A percentile compares a stretch with the other conserved stretches of the same genome.
phyloP scores from a whole-genome alignment of 352 stramenopile species.

The Pythium oligandrum region DNA sequence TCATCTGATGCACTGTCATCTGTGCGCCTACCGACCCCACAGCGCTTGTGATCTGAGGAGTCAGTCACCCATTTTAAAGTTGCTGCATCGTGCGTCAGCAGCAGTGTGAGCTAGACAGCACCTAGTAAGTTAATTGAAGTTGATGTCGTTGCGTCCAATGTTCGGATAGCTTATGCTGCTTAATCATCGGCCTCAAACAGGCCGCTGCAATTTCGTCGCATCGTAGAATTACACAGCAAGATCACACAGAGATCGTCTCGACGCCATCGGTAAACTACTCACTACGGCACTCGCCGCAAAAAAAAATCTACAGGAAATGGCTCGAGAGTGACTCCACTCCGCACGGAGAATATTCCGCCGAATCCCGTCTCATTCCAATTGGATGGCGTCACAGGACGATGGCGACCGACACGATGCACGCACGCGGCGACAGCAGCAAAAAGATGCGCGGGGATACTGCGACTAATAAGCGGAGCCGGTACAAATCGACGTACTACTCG shows the following conservation, averaged over 20 bases:
- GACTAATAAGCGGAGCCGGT: no score
- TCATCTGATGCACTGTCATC: conserved; percentile 20
- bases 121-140: conserved; percentile 4
- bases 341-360: conserved; percentile 1
- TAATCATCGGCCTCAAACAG: conserved; percentile 11
- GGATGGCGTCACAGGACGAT: no score
- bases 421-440: no score
- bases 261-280: neutral
- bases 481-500: no score
- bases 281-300: neutral
- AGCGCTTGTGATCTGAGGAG: conserved; percentile 4
- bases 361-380: conserved; percentile 6
- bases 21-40: conserved; percentile 1
- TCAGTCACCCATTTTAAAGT: neutral
- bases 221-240: conserved; percentile 12
- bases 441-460: no score
- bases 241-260: conserved; percentile 6
- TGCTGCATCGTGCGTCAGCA: no score
- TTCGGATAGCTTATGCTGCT: conserved; percentile 13
- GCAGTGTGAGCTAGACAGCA: conserved; percentile 3
- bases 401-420: no score
- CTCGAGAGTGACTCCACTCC: neutral
- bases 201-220: conserved; percentile 14
- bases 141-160: conserved; percentile 7
- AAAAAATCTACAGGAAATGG: conserved; percentile 2